Evolutionary conservation across 352 stramenopile species (phyloP).

Genomic region (Globisporangium spinosum): DNA sequence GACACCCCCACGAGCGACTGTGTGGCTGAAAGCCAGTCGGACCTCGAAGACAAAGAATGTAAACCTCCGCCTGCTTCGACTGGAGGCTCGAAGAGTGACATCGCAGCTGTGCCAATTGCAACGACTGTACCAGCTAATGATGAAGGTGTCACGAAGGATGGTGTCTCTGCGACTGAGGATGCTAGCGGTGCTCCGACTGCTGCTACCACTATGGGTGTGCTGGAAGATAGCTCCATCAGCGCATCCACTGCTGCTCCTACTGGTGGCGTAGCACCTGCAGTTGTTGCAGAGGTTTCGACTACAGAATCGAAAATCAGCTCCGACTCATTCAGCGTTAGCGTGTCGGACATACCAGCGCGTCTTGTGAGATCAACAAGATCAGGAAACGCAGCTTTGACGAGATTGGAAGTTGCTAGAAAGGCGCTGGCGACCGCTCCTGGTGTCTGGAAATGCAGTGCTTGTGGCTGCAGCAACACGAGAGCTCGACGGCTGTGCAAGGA

Average conservation of each 20-base stretch:
- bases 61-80: background rate
- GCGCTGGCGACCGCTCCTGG: conserved; percentile 7
- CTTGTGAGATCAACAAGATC: background rate
- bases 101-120: background rate
- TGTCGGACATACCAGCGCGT: background rate
- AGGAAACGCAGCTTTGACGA: conserved; percentile 20
- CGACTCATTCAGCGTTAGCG: conserved; percentile 18
- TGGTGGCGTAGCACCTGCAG: too few relatives aligned
- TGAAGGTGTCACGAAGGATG: background rate
- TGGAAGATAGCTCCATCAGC: background rate
- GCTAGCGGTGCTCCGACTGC: background rate
- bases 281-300: background rate
- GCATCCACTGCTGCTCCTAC: background rate
- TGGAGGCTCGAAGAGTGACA: conserved; percentile 13
- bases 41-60: conserved; percentile 24
- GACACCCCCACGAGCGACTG: conserved; percentile 24
- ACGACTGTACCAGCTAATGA: background rate
- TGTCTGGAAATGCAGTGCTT: conserved; percentile 53
- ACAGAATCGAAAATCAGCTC: conserved; percentile 7
- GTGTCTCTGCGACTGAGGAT: background rate
- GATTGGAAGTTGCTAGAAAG: background rate
- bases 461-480: conserved; percentile 47
- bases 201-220: background rate
- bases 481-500: conserved; percentile 43
- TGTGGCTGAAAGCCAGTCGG: conserved; percentile 34